These are phyloP conservation scores for Purshia tridentata DNA, from an alignment of 306 rosid genomes.

Conservation along the genomic window DNA sequence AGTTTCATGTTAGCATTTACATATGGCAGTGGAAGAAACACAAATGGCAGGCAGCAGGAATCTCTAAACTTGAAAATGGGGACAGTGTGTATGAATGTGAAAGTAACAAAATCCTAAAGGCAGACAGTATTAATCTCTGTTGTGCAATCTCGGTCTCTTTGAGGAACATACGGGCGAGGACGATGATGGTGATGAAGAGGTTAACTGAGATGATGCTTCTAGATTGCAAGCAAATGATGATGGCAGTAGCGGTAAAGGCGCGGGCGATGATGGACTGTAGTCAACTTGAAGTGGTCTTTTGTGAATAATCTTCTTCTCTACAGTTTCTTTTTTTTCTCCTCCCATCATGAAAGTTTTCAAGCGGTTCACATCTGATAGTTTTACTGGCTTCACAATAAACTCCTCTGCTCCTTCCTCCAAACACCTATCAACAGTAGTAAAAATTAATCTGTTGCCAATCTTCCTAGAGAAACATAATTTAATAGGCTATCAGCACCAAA, in stretches of 20 bases:
- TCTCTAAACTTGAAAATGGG: constrained; percentile 13
- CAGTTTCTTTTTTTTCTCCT: constrained; percentile 51
- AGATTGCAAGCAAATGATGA: constrained; percentile 39
- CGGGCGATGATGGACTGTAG: constrained; percentile 21
- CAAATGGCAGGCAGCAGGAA: neutral
- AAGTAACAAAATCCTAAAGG: neutral
- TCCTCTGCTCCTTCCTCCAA: constrained; percentile 98
- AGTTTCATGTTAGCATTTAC: constrained; percentile 19
- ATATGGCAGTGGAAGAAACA: constrained; percentile 1
- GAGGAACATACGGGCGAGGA: constrained; percentile 27
- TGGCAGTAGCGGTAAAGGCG: constrained; percentile 13
- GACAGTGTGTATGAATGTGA: neutral
- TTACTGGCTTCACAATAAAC: constrained; percentile 81
- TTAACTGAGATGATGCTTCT: constrained; percentile 20
- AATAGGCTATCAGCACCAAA: neutral
- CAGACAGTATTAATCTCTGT: constrained; percentile 18
- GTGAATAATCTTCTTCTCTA: constrained; percentile 26
- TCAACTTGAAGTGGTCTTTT: constrained; percentile 42
- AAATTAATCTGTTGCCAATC: neutral
- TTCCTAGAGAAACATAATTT: neutral
- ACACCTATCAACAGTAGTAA: constrained; percentile 49
- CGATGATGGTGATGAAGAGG: constrained; percentile 18
- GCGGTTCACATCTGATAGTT: constrained; percentile 78
- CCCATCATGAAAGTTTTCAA: constrained; percentile 61
- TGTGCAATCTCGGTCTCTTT: constrained; percentile 56